Conservation (phyloP, 2,329 filamentous ascomycete species). For the Fusarium bactridioides region DNA sequence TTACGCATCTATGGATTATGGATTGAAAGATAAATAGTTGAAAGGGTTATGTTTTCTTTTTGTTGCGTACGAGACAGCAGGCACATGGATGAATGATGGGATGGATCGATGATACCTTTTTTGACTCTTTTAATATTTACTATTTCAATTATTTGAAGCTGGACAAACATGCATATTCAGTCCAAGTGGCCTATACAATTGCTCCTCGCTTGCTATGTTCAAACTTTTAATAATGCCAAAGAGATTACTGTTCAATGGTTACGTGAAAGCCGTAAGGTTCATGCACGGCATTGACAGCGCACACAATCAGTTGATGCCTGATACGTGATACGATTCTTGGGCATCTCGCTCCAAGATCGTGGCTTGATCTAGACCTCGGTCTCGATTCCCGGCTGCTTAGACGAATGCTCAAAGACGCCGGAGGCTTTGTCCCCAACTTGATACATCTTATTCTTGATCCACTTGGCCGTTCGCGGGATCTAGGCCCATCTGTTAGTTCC, state of each 20-base stretch:
- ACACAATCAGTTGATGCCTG: neutral
- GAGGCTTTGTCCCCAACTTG: constrained; percentile 67
- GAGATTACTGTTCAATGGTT: neutral
- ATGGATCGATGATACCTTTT: constrained; percentile 31
- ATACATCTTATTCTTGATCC: constrained; percentile 60
- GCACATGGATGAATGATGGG: constrained; percentile 30
- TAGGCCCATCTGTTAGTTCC: constrained; percentile 32
- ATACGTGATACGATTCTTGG: neutral
- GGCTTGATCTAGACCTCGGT: constrained; percentile 67
- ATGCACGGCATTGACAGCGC: neutral
- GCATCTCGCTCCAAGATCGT: neutral
- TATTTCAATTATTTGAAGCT: constrained; percentile 11
- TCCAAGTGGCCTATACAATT: neutral
- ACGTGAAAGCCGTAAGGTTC: neutral
- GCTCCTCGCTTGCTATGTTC: constrained; percentile 22
- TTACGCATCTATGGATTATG: constrained; percentile 1
- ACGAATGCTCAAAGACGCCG: constrained; percentile 65
- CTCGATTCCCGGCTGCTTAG: constrained; percentile 68
- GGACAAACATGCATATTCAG: neutral
- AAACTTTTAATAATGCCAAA: constrained; percentile 2
- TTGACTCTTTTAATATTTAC: constrained; percentile 12
- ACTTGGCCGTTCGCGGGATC: constrained; percentile 57
- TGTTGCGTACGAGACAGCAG: constrained; percentile 18
- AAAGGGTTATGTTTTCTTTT: neutral
- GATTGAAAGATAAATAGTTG: neutral